These are phyloP conservation scores for Hypoxylon sp. DNA, from an alignment of 2,329 filamentous ascomycete species.

Conservation along the genomic window DNA sequence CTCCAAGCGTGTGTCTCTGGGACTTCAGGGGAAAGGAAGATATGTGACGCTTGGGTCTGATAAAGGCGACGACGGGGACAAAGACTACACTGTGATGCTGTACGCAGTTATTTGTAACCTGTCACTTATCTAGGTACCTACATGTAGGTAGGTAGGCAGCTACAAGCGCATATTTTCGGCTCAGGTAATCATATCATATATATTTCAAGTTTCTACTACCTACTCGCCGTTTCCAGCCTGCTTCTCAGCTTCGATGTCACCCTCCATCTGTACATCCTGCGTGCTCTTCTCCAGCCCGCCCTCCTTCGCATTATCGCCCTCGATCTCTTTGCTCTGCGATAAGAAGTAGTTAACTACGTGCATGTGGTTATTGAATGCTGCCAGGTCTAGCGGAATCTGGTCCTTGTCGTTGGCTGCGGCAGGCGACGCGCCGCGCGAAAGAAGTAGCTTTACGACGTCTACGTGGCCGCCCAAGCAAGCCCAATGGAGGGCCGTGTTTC, in stretches of 20 bases:
- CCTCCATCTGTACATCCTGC: slow-evolving; percentile 42
- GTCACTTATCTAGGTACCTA: too few relatives aligned
- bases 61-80: too few relatives aligned
- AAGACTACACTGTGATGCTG: too few relatives aligned
- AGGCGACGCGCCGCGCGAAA: slow-evolving; percentile 79
- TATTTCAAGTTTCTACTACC: neutral
- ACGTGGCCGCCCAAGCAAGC: slow-evolving; percentile 90
- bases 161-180: neutral
- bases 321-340: slow-evolving; percentile 56
- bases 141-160: too few relatives aligned
- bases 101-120: too few relatives aligned
- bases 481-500: slow-evolving; percentile 95
- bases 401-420: slow-evolving; percentile 83
- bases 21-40: too few relatives aligned
- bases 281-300: slow-evolving; percentile 52
- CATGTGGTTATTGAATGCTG: slow-evolving; percentile 73
- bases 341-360: slow-evolving; percentile 70
- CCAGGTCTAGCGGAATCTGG: slow-evolving; percentile 79
- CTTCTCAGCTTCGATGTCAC: slow-evolving; percentile 6
- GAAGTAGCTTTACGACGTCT: slow-evolving; percentile 76
- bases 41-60: too few relatives aligned
- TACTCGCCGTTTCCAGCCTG: slow-evolving; percentile 13
- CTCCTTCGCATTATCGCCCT: slow-evolving; percentile 56
- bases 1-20: too few relatives aligned
- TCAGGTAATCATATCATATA: neutral